phyloP scores from a whole-genome alignment of 192 early-diverging fungal genomes.

The Powellomyces hirtus region DNA sequence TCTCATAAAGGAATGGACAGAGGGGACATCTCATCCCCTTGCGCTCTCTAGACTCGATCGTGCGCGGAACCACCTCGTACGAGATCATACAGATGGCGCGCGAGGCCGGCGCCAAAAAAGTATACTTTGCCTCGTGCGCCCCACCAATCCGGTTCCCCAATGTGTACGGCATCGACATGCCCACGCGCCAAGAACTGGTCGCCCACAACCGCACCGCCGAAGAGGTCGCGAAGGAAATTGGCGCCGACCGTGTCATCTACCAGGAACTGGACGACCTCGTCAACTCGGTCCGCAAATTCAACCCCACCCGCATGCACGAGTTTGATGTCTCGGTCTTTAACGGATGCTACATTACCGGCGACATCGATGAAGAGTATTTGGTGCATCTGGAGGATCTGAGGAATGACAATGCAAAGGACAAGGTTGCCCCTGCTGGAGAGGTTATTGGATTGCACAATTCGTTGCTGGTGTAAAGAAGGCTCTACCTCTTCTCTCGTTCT shows the following conservation, averaged over 20 bases:
- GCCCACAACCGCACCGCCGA: constrained; percentile 76
- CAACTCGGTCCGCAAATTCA: constrained; percentile 80
- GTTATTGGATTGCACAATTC: constrained; percentile 49
- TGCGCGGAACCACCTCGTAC: constrained; percentile 98
- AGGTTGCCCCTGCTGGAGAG: constrained; percentile 37
- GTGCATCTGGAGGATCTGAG: constrained; percentile 36
- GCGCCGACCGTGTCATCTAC: constrained; percentile 95
- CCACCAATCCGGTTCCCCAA: constrained; percentile 96
- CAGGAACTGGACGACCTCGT: constrained; percentile 86
- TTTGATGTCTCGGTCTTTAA: constrained; percentile 99
- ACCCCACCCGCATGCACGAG: constrained; percentile 67
- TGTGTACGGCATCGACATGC: constrained; percentile 99
- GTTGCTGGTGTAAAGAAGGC: neutral
- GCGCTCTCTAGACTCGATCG: constrained; percentile 79
- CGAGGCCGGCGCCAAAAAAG: constrained; percentile 96
- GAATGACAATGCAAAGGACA: constrained; percentile 23
- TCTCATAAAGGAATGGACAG: too few relatives aligned
- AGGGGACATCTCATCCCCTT: too few relatives aligned
- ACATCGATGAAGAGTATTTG: constrained; percentile 47
- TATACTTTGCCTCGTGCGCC: constrained; percentile 98
- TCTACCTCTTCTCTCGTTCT: neutral
- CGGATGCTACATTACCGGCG: constrained; percentile 85
- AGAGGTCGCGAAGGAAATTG: constrained; percentile 84
- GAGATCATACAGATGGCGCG: constrained; percentile 99
- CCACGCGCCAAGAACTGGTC: constrained; percentile 87